Conservation (phyloP, 352 stramenopile genomes). For the Pythium phragmitis region DNA sequence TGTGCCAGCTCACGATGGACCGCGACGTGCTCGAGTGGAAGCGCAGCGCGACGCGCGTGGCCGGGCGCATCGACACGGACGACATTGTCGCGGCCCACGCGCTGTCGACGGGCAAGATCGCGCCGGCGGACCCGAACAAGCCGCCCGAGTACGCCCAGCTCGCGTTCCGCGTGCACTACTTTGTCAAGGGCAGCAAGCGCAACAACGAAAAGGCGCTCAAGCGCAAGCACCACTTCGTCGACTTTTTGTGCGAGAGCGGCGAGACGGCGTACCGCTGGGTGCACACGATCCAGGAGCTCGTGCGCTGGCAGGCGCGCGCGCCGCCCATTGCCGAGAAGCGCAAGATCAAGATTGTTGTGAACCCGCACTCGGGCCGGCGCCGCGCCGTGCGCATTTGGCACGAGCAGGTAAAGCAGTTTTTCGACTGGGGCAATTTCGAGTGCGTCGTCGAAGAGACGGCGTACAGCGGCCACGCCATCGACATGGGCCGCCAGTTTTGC, state of each 20-base stretch:
- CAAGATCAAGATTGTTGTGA: slow-evolving; percentile 78
- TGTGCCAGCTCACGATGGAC: slow-evolving; percentile 62
- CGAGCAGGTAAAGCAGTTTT: slow-evolving; percentile 73
- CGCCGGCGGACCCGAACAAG: slow-evolving; percentile 25
- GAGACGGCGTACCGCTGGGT: slow-evolving; percentile 55
- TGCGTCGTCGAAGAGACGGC: slow-evolving; percentile 77
- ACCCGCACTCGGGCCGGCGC: slow-evolving; percentile 75
- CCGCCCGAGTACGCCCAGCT: slow-evolving; percentile 15
- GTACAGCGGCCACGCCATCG: slow-evolving; percentile 64
- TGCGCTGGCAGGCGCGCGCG: slow-evolving; percentile 76
- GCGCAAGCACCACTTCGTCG: slow-evolving; percentile 44
- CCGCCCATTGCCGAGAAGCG: slow-evolving; percentile 69
- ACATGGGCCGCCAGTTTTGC: slow-evolving; percentile 76
- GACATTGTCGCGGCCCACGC: slow-evolving; percentile 69
- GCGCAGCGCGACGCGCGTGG: slow-evolving; percentile 33
- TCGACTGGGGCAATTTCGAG: slow-evolving; percentile 75
- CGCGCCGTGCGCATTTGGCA: slow-evolving; percentile 65
- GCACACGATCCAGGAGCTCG: slow-evolving; percentile 69
- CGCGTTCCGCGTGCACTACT: slow-evolving; percentile 72
- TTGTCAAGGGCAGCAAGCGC: slow-evolving; percentile 55
- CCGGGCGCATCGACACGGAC: slow-evolving; percentile 60
- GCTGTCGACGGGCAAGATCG: slow-evolving; percentile 14
- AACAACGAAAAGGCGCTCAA: slow-evolving; percentile 57
- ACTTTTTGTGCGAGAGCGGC: slow-evolving; percentile 44
- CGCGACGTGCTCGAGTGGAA: slow-evolving; percentile 61